Percentiles rank a stretch among this genome's conserved stretches.
phyloP scores from a whole-genome alignment of 1,139 yeast genomes.

The Spathaspora sp. region DNA sequence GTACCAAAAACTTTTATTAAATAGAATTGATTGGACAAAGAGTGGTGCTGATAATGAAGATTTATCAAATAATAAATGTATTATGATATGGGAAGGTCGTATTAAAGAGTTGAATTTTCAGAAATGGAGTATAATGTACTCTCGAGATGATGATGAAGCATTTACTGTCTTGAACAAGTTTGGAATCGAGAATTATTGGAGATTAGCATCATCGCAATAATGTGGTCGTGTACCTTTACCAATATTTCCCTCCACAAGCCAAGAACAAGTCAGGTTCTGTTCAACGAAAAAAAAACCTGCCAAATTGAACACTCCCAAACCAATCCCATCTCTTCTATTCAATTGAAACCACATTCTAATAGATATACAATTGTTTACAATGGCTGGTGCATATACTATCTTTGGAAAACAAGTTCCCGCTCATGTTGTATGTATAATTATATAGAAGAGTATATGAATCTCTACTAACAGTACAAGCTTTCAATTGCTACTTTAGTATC shows the following conservation, averaged over 20 bases:
- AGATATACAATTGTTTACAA: conserved; percentile 17
- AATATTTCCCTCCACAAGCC: neutral
- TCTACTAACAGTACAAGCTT: conserved; percentile 33
- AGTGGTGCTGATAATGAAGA: conserved; percentile 34
- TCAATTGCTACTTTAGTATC: conserved; percentile 47
- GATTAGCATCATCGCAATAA: conserved; percentile 32
- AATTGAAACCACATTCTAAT: conserved; percentile 20
- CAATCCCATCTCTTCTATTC: neutral
- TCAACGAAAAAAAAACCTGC: neutral
- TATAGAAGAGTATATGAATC: neutral
- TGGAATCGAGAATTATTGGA: conserved; percentile 62
- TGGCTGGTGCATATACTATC: conserved; percentile 65
- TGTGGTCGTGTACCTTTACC: neutral
- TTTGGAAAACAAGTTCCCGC: conserved; percentile 66
- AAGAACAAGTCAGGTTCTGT: neutral
- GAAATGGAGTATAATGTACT: conserved; percentile 59
- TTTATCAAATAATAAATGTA: conserved; percentile 49
- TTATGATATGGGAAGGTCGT: conserved; percentile 76
- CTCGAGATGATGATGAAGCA: conserved; percentile 56
- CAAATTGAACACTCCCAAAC: too few relatives aligned
- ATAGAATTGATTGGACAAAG: conserved; percentile 72
- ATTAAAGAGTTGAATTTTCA: conserved; percentile 52
- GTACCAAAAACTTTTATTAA: conserved; percentile 59
- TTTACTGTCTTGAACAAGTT: conserved; percentile 49
- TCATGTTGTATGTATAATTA: conserved; percentile 51